These are phyloP conservation scores for Dichotomocladium elegans DNA, from an alignment of 371 early-diverging fungal genomes.

Conservation along the genomic window DNA sequence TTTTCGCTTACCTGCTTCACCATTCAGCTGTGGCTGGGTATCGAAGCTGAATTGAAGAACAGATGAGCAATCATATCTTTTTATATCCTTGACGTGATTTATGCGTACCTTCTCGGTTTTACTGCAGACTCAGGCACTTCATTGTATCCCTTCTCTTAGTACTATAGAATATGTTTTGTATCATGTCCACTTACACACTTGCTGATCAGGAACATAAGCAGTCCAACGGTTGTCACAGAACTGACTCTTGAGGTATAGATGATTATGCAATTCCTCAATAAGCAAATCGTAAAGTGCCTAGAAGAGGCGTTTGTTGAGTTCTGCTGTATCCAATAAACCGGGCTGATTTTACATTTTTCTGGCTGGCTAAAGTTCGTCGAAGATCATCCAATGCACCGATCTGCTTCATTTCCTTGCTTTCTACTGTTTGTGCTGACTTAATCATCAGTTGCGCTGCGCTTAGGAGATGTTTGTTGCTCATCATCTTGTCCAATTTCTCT, in stretches of 20 bases:
- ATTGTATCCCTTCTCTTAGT: neutral
- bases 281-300: constrained; percentile 74
- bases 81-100: too few relatives aligned
- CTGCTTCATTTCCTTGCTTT: constrained; percentile 70
- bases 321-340: neutral
- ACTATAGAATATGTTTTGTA: neutral
- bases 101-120: constrained; percentile 29
- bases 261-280: constrained; percentile 90
- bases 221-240: constrained; percentile 63
- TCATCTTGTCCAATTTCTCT: constrained; percentile 69
- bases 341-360: constrained; percentile 53
- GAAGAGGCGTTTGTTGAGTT: neutral
- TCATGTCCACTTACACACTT: constrained; percentile 40
- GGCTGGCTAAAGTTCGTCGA: constrained; percentile 63
- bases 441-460: constrained; percentile 73
- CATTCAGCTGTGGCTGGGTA: neutral
- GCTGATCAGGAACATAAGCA: constrained; percentile 55
- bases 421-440: constrained; percentile 62
- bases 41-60: constrained; percentile 1
- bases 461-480: constrained; percentile 77
- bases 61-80: neutral
- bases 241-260: constrained; percentile 86
- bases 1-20: neutral
- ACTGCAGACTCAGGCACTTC: constrained; percentile 44
- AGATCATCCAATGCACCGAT: constrained; percentile 86